Percentiles rank a stretch among this genome's conserved stretches.
phyloP scores from a whole-genome alignment of 495 filamentous ascomycete genomes.

The Xylaria flabelliformis region DNA sequence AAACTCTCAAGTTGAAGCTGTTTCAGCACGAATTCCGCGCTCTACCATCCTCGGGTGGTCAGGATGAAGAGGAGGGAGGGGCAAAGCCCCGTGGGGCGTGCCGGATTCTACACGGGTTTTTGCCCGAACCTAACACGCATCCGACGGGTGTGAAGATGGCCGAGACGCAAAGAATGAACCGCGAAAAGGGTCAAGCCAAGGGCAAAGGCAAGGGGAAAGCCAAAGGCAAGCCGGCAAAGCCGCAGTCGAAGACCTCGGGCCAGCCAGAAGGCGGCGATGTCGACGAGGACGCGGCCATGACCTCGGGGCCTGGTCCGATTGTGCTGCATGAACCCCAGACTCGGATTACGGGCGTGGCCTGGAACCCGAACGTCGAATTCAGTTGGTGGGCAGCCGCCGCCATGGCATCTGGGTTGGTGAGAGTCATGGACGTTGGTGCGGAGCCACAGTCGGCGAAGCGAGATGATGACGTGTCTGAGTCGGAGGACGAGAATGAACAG shows the following conservation, averaged over 20 bases:
- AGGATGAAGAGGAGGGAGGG: slow-evolving; percentile 37
- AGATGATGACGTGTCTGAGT: slow-evolving; percentile 5
- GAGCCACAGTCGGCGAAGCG: slow-evolving; percentile 22
- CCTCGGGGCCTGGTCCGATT: slow-evolving; percentile 44
- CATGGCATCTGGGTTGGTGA: slow-evolving; percentile 56
- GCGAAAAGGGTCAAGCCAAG: slow-evolving; percentile 57
- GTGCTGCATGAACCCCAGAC: slow-evolving; percentile 53
- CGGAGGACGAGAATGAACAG: slow-evolving; percentile 15
- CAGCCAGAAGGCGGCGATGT: slow-evolving; percentile 31
- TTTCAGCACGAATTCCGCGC: slow-evolving; percentile 54
- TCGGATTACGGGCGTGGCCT: slow-evolving; percentile 50
- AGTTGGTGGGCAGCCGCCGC: slow-evolving; percentile 61
- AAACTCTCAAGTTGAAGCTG: slow-evolving; percentile 50
- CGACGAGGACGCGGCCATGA: slow-evolving; percentile 38
- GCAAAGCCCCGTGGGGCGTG: slow-evolving; percentile 65
- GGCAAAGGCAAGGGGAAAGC: slow-evolving; percentile 64
- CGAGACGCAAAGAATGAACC: slow-evolving; percentile 49
- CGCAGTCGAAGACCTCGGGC: slow-evolving; percentile 49
- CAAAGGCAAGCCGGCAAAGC: slow-evolving; percentile 44
- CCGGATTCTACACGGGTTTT: slow-evolving; percentile 57
- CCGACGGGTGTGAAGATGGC: slow-evolving; percentile 65
- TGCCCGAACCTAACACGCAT: slow-evolving; percentile 66
- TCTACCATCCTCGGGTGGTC: slow-evolving; percentile 10
- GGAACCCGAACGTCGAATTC: slow-evolving; percentile 56
- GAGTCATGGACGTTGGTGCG: slow-evolving; percentile 55